Conservation (phyloP, 2,329 filamentous ascomycete species). For the Sclerotinia borealis region DNA sequence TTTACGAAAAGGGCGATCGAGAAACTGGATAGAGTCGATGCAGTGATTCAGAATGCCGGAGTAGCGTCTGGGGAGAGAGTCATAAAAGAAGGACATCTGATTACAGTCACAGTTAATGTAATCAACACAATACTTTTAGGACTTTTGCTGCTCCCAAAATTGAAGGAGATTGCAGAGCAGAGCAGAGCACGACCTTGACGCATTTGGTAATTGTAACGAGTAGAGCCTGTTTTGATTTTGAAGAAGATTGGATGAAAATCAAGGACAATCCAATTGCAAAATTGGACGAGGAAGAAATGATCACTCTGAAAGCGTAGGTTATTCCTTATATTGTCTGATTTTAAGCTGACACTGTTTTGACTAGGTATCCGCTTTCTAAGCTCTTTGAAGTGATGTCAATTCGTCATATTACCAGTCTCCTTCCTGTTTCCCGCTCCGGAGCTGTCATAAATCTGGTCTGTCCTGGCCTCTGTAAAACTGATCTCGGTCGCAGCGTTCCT, state of each 20-base stretch:
- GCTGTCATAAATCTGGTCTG: slow-evolving; percentile 27
- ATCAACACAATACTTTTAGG: slow-evolving; percentile 20
- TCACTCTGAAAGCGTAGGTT: slow-evolving; percentile 9
- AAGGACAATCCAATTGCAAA: slow-evolving; percentile 13
- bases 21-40: slow-evolving; percentile 36
- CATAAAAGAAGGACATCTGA: slow-evolving; percentile 19
- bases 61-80: slow-evolving; percentile 14
- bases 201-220: slow-evolving; percentile 22
- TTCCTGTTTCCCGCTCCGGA: slow-evolving; percentile 24
- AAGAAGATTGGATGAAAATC: slow-evolving; percentile 20
- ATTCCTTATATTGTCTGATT: not conserved
- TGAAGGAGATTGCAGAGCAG: slow-evolving; percentile 16
- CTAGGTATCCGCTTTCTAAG: slow-evolving; percentile 29
- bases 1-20: slow-evolving; percentile 17
- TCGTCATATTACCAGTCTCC: slow-evolving; percentile 22
- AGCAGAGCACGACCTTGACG: slow-evolving; percentile 20
- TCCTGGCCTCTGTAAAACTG: slow-evolving; percentile 31
- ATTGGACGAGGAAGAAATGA: slow-evolving; percentile 3
- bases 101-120: slow-evolving; percentile 22
- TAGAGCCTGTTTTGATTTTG: slow-evolving; percentile 15
- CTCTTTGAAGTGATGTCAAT: slow-evolving; percentile 23
- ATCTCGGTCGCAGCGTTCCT: slow-evolving; percentile 23
- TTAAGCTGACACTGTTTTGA: slow-evolving; percentile 8
- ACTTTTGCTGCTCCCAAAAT: slow-evolving; percentile 24
- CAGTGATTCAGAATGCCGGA: slow-evolving; percentile 36